Evolutionary conservation across 2,329 filamentous ascomycete species (phyloP), one percentile per base, ranked within the genome.

Genomic region (Penicillium brasilianum): DNA sequence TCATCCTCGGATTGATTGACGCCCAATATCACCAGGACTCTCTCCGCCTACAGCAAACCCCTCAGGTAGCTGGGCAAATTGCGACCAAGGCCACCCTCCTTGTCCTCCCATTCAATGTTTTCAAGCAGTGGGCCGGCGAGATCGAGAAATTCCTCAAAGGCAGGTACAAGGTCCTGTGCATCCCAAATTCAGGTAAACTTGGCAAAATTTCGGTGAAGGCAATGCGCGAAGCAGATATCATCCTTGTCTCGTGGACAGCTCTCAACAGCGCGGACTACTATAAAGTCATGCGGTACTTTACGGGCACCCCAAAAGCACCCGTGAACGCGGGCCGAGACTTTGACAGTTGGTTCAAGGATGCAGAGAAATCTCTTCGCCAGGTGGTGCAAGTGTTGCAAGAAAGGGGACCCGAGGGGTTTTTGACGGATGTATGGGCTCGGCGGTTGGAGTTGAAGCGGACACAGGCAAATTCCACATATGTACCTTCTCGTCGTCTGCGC

Each of bases 91-190:
- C 86, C 4, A 90, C 87, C 0, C 70, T 90, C 2, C 82, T 90
- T 30, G 71, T 90, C 0, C 84, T 85, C 7, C 87, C 87, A 0
- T 62, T 71, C 0, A 82, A 84, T 52, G 76, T 90, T 5, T 73
- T 83, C 1, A 68, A 77, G 6, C 88, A 90, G 68, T 90, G 88
- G 88, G 67, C 70, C 9, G 69, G 72, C 0, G 87, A 90, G 63
- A 80, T 86, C 14, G 51, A 66, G 2, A 84, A 84, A 54, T 87
- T 84, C 67, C 70, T 85, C 3, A 77, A 74, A 3, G 10, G 2
- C 0, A 71, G 71, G 6, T 81, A 81, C 66, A 76, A 74, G 2
- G 73, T 88, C 3, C 86, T 1, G 62, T 78, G 0, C 78, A 88
- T 50, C 16, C 5, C n/a, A n/a, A 41, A 22, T 13, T 4, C 20